phyloP scores from a whole-genome alignment of 495 filamentous ascomycete species.

The Usnea hakonensis region DNA sequence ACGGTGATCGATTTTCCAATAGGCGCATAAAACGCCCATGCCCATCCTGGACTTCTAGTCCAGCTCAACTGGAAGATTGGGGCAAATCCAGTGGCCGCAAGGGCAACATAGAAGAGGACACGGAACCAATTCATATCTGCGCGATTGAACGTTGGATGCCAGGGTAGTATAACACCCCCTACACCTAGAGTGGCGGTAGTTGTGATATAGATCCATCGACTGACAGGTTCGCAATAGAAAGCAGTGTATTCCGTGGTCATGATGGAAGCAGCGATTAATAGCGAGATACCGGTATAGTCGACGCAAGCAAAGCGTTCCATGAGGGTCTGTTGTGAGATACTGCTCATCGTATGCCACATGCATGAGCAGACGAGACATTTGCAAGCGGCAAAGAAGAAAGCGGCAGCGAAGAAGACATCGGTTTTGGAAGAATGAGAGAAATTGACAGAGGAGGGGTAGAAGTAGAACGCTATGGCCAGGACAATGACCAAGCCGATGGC shows the following conservation, averaged over 20 bases:
- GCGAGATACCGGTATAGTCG: slow-evolving; percentile 95
- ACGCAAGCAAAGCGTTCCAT: slow-evolving; percentile 97
- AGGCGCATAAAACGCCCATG: slow-evolving; percentile 81
- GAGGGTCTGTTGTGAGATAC: slow-evolving; percentile 77
- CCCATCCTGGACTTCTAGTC: slow-evolving; percentile 66
- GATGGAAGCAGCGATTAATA: slow-evolving; percentile 93
- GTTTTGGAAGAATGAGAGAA: slow-evolving; percentile 78
- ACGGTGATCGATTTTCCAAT: slow-evolving; percentile 76
- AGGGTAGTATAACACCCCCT: slow-evolving; percentile 85
- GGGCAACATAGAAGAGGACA: slow-evolving; percentile 83
- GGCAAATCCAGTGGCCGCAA: slow-evolving; percentile 84
- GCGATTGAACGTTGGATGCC: slow-evolving; percentile 94
- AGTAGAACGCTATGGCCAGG: slow-evolving; percentile 87
- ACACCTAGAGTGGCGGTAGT: slow-evolving; percentile 75
- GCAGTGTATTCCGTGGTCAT: slow-evolving; percentile 98
- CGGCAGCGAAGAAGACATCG: slow-evolving; percentile 79
- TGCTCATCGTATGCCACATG: slow-evolving; percentile 98
- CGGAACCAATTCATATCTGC: slow-evolving; percentile 85
- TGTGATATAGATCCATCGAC: slow-evolving; percentile 79
- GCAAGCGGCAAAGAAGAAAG: slow-evolving; percentile 95
- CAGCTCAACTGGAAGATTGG: slow-evolving; percentile 75
- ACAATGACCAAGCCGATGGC: slow-evolving; percentile 79
- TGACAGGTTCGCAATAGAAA: slow-evolving; percentile 92
- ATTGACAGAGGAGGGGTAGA: slow-evolving; percentile 80
- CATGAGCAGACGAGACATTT: slow-evolving; percentile 93